Base-by-base conservation (phyloP, 352 stramenopile genomes). In the Poterioochromonas sp. region DNA sequence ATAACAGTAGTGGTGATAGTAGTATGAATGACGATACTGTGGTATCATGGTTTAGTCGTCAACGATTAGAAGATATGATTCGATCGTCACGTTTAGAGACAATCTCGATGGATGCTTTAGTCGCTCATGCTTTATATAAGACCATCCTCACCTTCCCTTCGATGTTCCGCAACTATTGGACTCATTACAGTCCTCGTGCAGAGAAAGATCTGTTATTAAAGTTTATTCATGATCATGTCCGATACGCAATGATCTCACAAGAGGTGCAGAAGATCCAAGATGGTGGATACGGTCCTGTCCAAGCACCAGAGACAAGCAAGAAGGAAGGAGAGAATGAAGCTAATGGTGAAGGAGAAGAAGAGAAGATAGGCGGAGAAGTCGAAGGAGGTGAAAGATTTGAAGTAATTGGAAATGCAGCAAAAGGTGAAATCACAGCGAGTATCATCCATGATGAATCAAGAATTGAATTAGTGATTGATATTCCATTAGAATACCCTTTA, bases 361-460 rank as follows among this genome's bases (percentile, higher is more conserved):
- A 12, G 3, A 39, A 15, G 8, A 39, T 39, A 12, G n/a, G 5
- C n/a, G n/a, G 3, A 15, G 26, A 12, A 15, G n/a, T 39, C 11
- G 11, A 12, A 15, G 34, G 3, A 15, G n/a, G 5, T 39, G n/a
- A 12, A 35, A 39, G 3, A 15, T 15, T 65, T 32, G 26, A 12
- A 15, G n/a, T 65, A 15, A 39, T 65, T 11, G n/a, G 8, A 12
- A 65, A 35, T 39, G n/a, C 26, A 15, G 26, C 11, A 12, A 65
- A 12, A 39, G 80, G 87, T 43, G 82, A 89, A 81, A 82, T 91
- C 18, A 82, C 79, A 40, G 85, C 87, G 29, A 84, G 65, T 22
- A 90, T 88, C 71, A 80, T 85, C 1, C 85, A 89, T 83, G 87
- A 91, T 68, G 87, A 91, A 80, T 77, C 81, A 78, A 79, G 71